phyloP scores from a whole-genome alignment of 2,329 filamentous ascomycete species.

The Fusarium udum region DNA sequence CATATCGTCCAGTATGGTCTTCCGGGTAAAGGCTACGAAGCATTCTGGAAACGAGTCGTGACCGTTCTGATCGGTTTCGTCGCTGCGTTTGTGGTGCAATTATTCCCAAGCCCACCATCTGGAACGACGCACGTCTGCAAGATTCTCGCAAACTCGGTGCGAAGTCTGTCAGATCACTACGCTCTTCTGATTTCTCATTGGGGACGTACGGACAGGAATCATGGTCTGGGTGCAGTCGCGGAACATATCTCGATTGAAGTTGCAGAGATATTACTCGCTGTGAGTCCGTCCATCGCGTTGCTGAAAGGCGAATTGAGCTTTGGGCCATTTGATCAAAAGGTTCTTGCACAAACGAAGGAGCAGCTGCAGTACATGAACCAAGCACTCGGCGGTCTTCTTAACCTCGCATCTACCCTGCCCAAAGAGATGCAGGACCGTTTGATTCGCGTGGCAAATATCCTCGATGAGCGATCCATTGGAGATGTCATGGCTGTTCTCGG shows the following conservation, averaged over 20 bases:
- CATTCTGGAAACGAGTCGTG: conserved; percentile 59
- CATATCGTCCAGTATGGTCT: conserved; percentile 56
- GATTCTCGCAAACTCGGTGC: conserved; percentile 55
- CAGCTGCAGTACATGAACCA: conserved; percentile 49
- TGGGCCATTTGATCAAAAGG: conserved; percentile 45
- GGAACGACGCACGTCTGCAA: conserved; percentile 56
- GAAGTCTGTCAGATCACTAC: conserved; percentile 58
- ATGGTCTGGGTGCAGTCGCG: conserved; percentile 45
- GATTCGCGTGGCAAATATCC: conserved; percentile 49
- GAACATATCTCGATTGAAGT: conserved; percentile 46
- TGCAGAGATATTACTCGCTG: conserved; percentile 40
- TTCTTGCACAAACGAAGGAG: conserved; percentile 44
- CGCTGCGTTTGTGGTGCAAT: conserved; percentile 55
- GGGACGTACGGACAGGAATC: conserved; percentile 45
- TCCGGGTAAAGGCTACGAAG: conserved; percentile 56
- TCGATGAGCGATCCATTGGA: conserved; percentile 56
- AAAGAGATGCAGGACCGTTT: conserved; percentile 53
- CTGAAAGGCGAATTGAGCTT: conserved; percentile 46
- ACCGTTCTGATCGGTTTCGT: conserved; percentile 57
- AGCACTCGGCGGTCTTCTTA: conserved; percentile 45
- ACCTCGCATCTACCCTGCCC: conserved; percentile 50
- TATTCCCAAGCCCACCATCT: conserved; percentile 58
- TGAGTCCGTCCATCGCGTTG: conserved; percentile 41
- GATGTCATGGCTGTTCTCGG: conserved; percentile 61
- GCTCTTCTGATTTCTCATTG: conserved; percentile 58